phyloP scores from a whole-genome alignment of 768 basidiomycete species.

The Rickenella mellea region DNA sequence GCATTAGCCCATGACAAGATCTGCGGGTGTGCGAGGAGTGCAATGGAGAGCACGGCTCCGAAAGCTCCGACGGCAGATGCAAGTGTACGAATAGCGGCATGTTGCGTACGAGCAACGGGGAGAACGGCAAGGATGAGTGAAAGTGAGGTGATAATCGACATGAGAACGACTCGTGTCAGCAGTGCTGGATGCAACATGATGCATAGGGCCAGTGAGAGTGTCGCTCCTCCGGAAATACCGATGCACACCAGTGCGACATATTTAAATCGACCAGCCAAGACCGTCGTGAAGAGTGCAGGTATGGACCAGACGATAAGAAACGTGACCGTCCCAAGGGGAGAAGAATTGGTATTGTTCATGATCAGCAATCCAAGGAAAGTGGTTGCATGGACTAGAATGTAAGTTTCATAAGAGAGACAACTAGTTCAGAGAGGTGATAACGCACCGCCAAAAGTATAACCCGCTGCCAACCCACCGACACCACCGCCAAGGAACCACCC shows the following conservation, averaged over 20 bases:
- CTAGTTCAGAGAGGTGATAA: constrained; percentile 4
- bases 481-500: constrained; percentile 47
- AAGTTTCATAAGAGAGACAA: background rate
- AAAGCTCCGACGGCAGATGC: constrained; percentile 48
- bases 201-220: constrained; percentile 40
- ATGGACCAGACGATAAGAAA: constrained; percentile 57
- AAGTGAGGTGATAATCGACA: constrained; percentile 25
- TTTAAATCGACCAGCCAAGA: constrained; percentile 47
- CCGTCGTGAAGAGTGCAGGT: constrained; percentile 34
- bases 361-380: constrained; percentile 54
- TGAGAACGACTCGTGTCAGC: constrained; percentile 35
- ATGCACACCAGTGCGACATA: constrained; percentile 38
- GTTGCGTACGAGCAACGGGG: constrained; percentile 35
- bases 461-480: constrained; percentile 48
- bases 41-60: constrained; percentile 41
- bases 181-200: constrained; percentile 48
- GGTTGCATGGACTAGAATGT: constrained; percentile 39
- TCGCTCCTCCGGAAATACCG: constrained; percentile 46
- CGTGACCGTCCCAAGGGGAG: constrained; percentile 33
- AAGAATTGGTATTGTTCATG: constrained; percentile 36
- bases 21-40: constrained; percentile 31
- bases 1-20: constrained; percentile 39
- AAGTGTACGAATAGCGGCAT: constrained; percentile 39
- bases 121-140: constrained; percentile 33
- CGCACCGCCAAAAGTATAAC: constrained; percentile 53